Evolutionary conservation across 371 early-diverging fungal genomes (phyloP), one percentile per base, ranked within the genome.

Genomic region (Apophysomyces trapeziformis): DNA sequence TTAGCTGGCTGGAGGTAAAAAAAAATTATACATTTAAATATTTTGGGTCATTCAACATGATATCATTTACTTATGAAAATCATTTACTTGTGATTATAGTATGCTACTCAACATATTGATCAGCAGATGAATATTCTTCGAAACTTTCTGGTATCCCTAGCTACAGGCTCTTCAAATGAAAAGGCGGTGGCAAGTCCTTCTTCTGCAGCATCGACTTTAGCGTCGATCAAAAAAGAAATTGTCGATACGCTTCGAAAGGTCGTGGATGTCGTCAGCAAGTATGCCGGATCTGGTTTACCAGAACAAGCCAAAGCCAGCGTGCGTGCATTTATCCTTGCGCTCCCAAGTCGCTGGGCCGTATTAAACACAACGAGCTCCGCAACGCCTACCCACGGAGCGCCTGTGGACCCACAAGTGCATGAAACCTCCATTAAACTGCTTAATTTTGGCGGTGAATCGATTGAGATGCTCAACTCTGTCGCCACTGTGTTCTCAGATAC

Each of bases 281-380:
- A 97, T 71, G 96, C 98, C 7, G 92, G 93, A 7, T 79, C 90
- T 7, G 91, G 93, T 57, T 79, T 97, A 60, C 95, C 96, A 1
- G 94, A 90, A 54, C 93, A 92, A 59, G 94, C 96, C 35, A 86
- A 95, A 58, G 77, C 85, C 38, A 86, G 82, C 57, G 96, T 97
- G 0, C 89, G 95, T n/a, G 85, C 80, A 9, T 92, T 96, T 67
- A 95, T 97, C 43, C 77, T 97, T 26, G 83, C 85, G 2, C 78
- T 98, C 63, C 98, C 98, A 7, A 77, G 83, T n/a, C 85, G 96
- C 38, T 95, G 95, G 96, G 89, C 87, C 1, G 76, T 77, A 2
- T 68, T 89, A 1, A 85, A 90, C 38, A 73, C 56, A 37, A 35
- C 16, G 7, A 32, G 46, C 35, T 65, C 63, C 39, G 66, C 74